Evolutionary conservation across 129 eudicot species (phyloP).

Genomic region (Saposhnikovia divaricata): DNA sequence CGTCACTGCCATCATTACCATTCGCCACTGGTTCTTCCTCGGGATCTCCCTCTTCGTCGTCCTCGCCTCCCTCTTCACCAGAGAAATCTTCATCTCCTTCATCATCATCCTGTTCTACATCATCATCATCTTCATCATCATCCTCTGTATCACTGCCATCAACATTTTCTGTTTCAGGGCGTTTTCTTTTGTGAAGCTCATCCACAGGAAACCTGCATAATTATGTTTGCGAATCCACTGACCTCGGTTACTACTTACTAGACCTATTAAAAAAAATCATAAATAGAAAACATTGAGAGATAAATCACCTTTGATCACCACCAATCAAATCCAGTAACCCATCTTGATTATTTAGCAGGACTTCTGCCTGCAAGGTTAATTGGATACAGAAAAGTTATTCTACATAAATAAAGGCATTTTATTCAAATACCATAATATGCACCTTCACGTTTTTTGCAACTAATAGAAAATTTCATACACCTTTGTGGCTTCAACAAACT

Average conservation of each 20-base stretch:
- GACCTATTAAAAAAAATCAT: neutral
- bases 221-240: neutral
- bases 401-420: neutral
- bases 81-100: constrained; percentile 85
- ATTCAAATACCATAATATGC: neutral
- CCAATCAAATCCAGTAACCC: constrained; percentile 18
- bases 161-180: constrained; percentile 49
- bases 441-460: neutral
- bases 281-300: neutral
- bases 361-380: constrained; percentile 35
- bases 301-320: constrained; percentile 34
- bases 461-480: neutral
- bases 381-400: neutral
- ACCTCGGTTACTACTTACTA: neutral
- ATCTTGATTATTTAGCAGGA: constrained; percentile 37
- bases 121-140: constrained; percentile 75
- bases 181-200: constrained; percentile 39
- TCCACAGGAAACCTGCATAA: constrained; percentile 53
- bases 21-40: constrained; percentile 55
- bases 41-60: constrained; percentile 56
- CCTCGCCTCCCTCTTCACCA: constrained; percentile 70
- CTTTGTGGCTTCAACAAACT: neutral
- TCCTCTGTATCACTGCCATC: constrained; percentile 79
- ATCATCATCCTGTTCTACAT: constrained; percentile 59
- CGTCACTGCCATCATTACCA: constrained; percentile 55